Percentiles rank a stretch among this genome's conserved stretches.
Evolutionary conservation across 2,329 filamentous ascomycete genomes (phyloP).

Genomic region (Stemphylium lycopersici): DNA sequence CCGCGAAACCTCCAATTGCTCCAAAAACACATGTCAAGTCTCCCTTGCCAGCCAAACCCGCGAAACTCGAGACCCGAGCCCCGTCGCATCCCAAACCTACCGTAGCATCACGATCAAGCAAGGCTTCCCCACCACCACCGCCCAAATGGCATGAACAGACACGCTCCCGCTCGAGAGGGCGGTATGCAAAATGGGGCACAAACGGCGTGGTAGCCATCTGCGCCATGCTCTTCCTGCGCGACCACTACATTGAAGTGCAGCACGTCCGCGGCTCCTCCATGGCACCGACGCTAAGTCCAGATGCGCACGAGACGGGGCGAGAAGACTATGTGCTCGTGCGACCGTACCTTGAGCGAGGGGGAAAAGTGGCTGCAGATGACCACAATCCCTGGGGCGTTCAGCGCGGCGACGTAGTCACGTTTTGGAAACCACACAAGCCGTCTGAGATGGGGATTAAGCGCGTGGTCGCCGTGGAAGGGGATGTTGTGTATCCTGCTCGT

Average conservation of each 20-base stretch:
- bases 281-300: constrained; percentile 54
- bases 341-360: constrained; percentile 19
- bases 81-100: constrained; percentile 5
- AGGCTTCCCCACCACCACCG: constrained; percentile 6
- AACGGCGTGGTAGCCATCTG: constrained; percentile 22
- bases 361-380: not conserved
- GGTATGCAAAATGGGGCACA: constrained; percentile 18
- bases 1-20: constrained; percentile 8
- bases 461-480: constrained; percentile 80
- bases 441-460: constrained; percentile 78
- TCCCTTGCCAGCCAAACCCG: not conserved
- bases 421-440: constrained; percentile 67
- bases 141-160: constrained; percentile 13
- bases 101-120: constrained; percentile 1
- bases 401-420: constrained; percentile 54
- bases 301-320: constrained; percentile 47
- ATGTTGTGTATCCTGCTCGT: constrained; percentile 63
- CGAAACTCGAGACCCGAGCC: constrained; percentile 4
- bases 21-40: constrained; percentile 7
- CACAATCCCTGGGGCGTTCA: constrained; percentile 32
- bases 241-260: constrained; percentile 48
- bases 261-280: constrained; percentile 52
- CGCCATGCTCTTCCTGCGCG: constrained; percentile 45
- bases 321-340: constrained; percentile 49
- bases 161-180: constrained; percentile 13